phyloP scores from a whole-genome alignment of 208 protist species.

The Trypanosoma rangeli region DNA sequence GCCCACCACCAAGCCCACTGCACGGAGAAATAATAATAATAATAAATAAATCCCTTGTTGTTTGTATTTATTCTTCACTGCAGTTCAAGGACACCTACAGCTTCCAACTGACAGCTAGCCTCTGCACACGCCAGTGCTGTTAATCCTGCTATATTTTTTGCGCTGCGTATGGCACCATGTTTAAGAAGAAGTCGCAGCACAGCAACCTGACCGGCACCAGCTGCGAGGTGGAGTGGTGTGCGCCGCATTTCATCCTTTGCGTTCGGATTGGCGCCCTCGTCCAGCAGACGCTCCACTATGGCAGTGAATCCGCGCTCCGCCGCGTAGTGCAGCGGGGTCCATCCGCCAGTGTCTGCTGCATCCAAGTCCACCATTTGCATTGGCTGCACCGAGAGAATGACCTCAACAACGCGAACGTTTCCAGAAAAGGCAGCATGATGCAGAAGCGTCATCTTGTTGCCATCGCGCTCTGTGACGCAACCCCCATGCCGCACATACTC shows the following conservation, averaged over 20 bases:
- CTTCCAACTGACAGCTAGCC: constrained; percentile 35
- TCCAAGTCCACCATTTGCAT: constrained; percentile 58
- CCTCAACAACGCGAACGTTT: constrained; percentile 36
- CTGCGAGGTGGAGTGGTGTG: constrained; percentile 84
- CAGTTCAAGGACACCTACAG: constrained; percentile 32
- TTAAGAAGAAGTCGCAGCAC: constrained; percentile 43
- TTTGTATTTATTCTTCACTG: constrained; percentile 1
- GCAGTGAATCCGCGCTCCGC: constrained; percentile 62
- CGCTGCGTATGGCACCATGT: constrained; percentile 43
- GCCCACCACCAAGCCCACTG: background rate
- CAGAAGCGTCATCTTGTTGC: constrained; percentile 78
- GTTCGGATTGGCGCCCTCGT: constrained; percentile 75
- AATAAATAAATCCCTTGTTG: background rate
- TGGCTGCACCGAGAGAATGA: constrained; percentile 36
- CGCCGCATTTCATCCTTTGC: constrained; percentile 55
- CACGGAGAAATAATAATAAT: background rate
- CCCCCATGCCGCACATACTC: constrained; percentile 69
- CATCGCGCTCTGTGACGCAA: constrained; percentile 74
- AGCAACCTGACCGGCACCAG: constrained; percentile 37
- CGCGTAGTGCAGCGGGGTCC: constrained; percentile 88
- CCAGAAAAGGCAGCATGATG: constrained; percentile 80
- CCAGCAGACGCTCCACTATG: constrained; percentile 41
- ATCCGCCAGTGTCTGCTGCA: constrained; percentile 67
- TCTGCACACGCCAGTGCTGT: constrained; percentile 58
- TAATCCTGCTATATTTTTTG: constrained; percentile 64